Evolutionary conservation across 192 early-diverging fungal species (phyloP), one percentile per base, ranked within the genome.

Genomic region (Coemansia sp.): DNA sequence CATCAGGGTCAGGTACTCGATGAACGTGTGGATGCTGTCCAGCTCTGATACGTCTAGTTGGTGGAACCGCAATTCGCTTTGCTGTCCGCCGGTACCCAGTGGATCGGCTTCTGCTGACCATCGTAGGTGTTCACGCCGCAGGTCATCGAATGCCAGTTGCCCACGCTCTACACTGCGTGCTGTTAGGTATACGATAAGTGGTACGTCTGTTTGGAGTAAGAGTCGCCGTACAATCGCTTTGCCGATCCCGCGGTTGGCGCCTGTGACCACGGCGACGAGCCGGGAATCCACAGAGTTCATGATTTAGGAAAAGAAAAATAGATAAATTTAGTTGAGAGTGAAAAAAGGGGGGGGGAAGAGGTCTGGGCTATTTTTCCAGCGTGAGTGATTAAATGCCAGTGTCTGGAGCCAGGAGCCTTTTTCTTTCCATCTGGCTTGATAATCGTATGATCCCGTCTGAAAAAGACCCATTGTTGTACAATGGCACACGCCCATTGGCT

Each of bases 171-270:
- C 52, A 26, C 37, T 70, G 10, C 78, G 78, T 8, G 78, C 71
- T 0, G 78, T 81, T 48, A 81, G 52, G 24, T 81, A 81, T 1
- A 81, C 64, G 14, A 81, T 65, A 26, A 80, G n/a, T 11, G 71
- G 67, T 27, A 62, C 61, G 17, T 33, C 42, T 29, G 39, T 56
- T 39, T 80, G 78, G 24, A 59, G 29, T 0, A 75, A 40, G 4
- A 80, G 68, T 3, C 57, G 67, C 15, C 68, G 78, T n/a, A 64
- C 68, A 0, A 75, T 75, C 3, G 72, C 78, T 24, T 71, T 72
- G 33, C 78, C 78, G 17, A 80, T 80, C 11, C 78, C 78, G 1
- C 70, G 67, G 65, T 80, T 80, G 34, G 70, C 76, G 15, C 76
- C 76, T 10, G 76, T 79, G 5, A 79, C 70, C 14, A 79, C 76